Base-by-base conservation (phyloP, 179 eudicot genomes). In the Gypsophila paniculata region DNA sequence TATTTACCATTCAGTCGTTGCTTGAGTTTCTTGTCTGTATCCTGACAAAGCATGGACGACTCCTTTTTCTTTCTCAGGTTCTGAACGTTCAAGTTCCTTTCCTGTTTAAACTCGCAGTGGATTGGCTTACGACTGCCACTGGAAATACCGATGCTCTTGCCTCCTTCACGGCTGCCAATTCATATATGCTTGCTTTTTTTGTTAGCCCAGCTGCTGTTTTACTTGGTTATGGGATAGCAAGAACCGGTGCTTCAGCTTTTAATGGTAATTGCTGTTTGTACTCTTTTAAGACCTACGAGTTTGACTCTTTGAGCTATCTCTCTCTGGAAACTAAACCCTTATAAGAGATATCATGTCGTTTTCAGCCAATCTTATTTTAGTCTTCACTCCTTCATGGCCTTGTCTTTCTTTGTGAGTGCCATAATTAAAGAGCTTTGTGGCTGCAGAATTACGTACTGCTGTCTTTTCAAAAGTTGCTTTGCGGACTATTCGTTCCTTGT, bases 51-150 rank as follows among this genome's bases (percentile, higher is more conserved):
- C 1, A 58, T 42, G 72, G 72, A 65, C 52, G 38, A 58, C 34
- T 64, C 18, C 46, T 68, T 66, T 72, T 61, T 78, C 46, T 75
- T 18, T 71, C 78, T 68, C 81, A 94, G 99, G 96, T 94, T 63
- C 68, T 94, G 77, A 94, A 91, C 85, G 99, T 94, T 80, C 97
- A 90, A 77, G 99, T 94, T 78, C 99, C 99, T 54, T 89, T 94
- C 78, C 74, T 94, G 75, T 91, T 94, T 82, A 94, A 94, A 81
- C 94, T 88, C 59, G 96, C 97, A n/a, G 89, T 94, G 77, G 99
- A 94, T 79, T 91, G 96, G 97, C 80, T 94, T 75, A 83, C 96
- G 48, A 80, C 91, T 36, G 90, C 92, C 65, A 87, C 93, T 59
- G 99, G 97, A 76, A 88, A 86, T 83, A 84, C 97, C 69, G 69